Evolutionary conservation across 805 yeast species (phyloP).

Genomic region (Candida sakaeoensis): DNA sequence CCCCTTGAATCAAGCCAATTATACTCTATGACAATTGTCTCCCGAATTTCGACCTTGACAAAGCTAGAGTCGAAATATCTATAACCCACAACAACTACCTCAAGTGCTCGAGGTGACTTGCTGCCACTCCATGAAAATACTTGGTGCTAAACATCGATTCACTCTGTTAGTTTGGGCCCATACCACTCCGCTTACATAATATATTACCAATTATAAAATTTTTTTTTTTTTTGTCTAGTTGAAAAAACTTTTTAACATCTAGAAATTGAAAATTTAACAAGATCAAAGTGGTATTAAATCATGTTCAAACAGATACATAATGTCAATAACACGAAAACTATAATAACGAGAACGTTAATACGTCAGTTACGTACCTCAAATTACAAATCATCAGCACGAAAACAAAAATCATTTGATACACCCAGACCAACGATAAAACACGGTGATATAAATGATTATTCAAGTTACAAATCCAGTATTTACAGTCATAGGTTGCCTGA

Average conservation of each 20-base stretch:
- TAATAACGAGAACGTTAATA: not conserved
- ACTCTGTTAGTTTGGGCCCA: not conserved
- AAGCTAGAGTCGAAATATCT: no score
- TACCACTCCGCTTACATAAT: not conserved
- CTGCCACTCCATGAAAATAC: no score
- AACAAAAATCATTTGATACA: conserved; percentile 5
- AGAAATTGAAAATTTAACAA: not conserved
- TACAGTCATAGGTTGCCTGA: conserved; percentile 46
- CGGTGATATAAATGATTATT: conserved; percentile 33
- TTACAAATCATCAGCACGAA: not conserved
- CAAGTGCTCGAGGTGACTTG: no score
- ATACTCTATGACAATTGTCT: no score
- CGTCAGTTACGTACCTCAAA: conserved; percentile 1
- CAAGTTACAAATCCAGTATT: conserved; percentile 34
- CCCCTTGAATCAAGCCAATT: no score
- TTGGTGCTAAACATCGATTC: no score
- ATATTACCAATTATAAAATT: not conserved
- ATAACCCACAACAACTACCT: no score
- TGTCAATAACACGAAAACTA: not conserved
- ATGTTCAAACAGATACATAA: conserved; percentile 2
- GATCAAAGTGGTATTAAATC: not conserved
- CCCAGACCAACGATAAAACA: conserved; percentile 14
- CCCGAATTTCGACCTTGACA: no score
- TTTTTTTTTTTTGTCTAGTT: no score
- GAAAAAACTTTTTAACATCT: conserved; percentile 4